Evolutionary conservation across 1,284 basidiomycete genomes (phyloP).

Genomic region (Mycosarcoma maydis): DNA sequence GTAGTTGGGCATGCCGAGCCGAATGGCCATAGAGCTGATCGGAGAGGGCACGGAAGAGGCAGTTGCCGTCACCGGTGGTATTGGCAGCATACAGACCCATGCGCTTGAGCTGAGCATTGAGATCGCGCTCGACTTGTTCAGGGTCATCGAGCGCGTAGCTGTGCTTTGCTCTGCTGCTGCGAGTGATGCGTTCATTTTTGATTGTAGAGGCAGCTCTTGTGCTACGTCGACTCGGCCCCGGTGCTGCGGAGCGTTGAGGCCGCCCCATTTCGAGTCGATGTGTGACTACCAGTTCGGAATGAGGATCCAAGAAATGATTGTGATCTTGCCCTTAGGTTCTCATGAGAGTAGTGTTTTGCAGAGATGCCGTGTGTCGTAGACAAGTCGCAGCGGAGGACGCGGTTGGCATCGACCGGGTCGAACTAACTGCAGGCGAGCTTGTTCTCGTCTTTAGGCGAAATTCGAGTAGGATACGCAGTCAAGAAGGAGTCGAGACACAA

Average conservation of each 20-base stretch:
- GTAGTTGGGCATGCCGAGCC: constrained; percentile 76
- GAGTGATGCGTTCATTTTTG: constrained; percentile 49
- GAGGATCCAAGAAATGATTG: neutral
- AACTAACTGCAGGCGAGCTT: too few relatives aligned
- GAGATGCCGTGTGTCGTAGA: too few relatives aligned
- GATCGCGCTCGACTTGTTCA: constrained; percentile 55
- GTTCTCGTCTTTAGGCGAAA: too few relatives aligned
- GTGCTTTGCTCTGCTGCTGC: constrained; percentile 41
- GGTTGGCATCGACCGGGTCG: too few relatives aligned
- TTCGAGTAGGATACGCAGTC: too few relatives aligned
- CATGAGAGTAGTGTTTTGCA: too few relatives aligned
- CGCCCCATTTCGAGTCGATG: constrained; percentile 22
- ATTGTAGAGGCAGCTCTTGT: constrained; percentile 31
- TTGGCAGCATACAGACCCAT: constrained; percentile 65
- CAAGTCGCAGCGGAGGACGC: too few relatives aligned
- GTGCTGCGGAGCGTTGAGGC: constrained; percentile 30
- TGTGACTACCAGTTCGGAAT: neutral
- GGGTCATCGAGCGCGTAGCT: constrained; percentile 59
- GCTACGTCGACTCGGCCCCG: constrained; percentile 40
- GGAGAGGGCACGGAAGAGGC: constrained; percentile 67
- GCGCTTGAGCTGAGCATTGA: constrained; percentile 56
- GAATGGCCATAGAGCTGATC: constrained; percentile 80
- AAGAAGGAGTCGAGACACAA: too few relatives aligned
- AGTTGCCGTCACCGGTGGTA: constrained; percentile 65
- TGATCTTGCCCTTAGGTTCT: neutral